A percentile compares a stretch with the other conserved stretches of the same genome.
phyloP scores from a whole-genome alignment of 2,329 filamentous ascomycete genomes.

The Pseudogymnoascus sp. region DNA sequence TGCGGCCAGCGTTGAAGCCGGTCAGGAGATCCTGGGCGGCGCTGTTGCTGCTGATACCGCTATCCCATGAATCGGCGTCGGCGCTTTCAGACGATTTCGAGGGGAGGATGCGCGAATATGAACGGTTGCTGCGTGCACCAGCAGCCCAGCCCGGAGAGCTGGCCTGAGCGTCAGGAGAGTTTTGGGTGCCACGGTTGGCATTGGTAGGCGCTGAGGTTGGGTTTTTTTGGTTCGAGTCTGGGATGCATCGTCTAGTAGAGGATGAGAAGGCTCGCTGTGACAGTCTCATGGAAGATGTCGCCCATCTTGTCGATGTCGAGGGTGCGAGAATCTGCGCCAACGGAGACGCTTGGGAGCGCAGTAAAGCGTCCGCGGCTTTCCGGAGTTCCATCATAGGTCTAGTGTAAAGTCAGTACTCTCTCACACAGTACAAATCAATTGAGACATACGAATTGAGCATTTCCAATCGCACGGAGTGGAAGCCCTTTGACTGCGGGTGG shows the following conservation, averaged over 20 bases:
- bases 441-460: constrained; percentile 10
- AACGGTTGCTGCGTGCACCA: not conserved
- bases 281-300: not conserved
- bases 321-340: constrained; percentile 23
- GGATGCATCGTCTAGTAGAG: not conserved
- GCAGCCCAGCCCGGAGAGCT: not conserved
- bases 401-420: not conserved
- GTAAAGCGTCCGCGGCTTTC: constrained; percentile 24
- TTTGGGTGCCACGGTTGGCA: not conserved
- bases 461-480: constrained; percentile 5
- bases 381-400: constrained; percentile 27
- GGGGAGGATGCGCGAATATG: not conserved
- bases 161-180: not conserved
- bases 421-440: not conserved
- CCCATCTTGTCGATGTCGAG: constrained; percentile 18
- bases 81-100: not conserved
- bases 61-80: not conserved
- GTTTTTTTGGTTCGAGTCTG: not conserved
- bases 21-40: not conserved
- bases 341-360: constrained; percentile 23
- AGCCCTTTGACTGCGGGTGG: constrained; percentile 1
- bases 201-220: not conserved
- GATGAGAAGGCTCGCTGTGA: constrained; percentile 9
- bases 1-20: constrained; percentile 7
- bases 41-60: constrained; percentile 1